phyloP scores from a whole-genome alignment of 306 rosid species.

The Arachis stenosperma region DNA sequence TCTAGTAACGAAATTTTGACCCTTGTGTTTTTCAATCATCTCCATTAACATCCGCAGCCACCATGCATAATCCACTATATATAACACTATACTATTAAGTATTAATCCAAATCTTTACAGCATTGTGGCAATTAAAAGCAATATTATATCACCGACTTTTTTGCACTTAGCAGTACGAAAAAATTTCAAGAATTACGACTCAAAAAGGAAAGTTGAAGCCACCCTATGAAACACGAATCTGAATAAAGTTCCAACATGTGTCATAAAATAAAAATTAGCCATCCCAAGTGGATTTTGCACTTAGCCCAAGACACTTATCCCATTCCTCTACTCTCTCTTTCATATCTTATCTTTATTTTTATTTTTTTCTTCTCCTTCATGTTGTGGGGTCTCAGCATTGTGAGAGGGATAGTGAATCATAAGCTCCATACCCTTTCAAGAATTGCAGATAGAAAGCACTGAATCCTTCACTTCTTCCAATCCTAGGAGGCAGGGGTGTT shows the following conservation, averaged over 20 bases:
- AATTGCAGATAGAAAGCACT: constrained; percentile 28
- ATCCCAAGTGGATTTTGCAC: constrained; percentile 61
- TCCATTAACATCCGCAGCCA: constrained; percentile 3
- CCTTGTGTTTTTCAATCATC: neutral
- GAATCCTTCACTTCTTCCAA: constrained; percentile 10
- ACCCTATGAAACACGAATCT: constrained; percentile 27
- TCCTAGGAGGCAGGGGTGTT: constrained; percentile 26
- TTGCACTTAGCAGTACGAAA: constrained; percentile 20
- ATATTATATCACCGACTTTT: neutral
- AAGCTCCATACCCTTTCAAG: constrained; percentile 32
- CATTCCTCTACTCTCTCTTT: constrained; percentile 41
- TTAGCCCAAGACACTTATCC: constrained; percentile 75
- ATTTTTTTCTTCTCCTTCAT: constrained; percentile 23
- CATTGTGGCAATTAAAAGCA: constrained; percentile 31
- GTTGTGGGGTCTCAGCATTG: constrained; percentile 67
- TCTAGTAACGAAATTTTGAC: neutral
- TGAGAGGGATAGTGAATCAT: constrained; percentile 48
- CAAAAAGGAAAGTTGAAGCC: constrained; percentile 21
- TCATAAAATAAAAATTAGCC: constrained; percentile 47
- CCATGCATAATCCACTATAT: neutral
- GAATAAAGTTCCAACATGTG: constrained; percentile 38
- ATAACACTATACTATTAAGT: too few species aligned
- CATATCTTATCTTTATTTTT: constrained; percentile 64
- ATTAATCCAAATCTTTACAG: constrained; percentile 12
- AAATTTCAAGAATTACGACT: constrained; percentile 35